These are phyloP conservation scores for Volvariella volvacea DNA, from an alignment of 1,284 basidiomycete genomes.

Conservation along the genomic window DNA sequence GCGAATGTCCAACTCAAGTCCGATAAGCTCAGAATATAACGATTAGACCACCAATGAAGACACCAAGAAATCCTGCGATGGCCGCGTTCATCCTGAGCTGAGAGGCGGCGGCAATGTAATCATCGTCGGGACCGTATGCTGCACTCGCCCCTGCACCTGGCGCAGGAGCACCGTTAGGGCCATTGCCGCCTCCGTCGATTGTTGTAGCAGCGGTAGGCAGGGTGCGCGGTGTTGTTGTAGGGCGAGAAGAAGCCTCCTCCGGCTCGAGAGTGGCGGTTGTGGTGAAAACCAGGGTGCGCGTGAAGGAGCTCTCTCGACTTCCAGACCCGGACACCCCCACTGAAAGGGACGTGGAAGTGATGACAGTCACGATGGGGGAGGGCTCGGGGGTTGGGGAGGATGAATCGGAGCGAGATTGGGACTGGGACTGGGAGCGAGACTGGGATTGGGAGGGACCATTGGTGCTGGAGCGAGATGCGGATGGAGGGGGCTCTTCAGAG, in stretches of 20 bases:
- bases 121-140: slow-evolving; percentile 56
- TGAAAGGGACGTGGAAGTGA: slow-evolving; percentile 29
- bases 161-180: slow-evolving; percentile 25
- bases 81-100: slow-evolving; percentile 35
- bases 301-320: slow-evolving; percentile 30
- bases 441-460: slow-evolving; percentile 6
- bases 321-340: slow-evolving; percentile 24
- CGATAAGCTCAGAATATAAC: slow-evolving; percentile 29
- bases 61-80: slow-evolving; percentile 31
- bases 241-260: too few relatives aligned
- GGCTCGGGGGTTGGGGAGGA: slow-evolving; percentile 10
- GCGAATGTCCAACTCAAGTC: slow-evolving; percentile 3
- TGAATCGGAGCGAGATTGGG: too few relatives aligned
- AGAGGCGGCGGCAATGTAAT: slow-evolving; percentile 52
- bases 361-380: slow-evolving; percentile 21
- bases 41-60: slow-evolving; percentile 39
- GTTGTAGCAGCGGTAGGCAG: slow-evolving; percentile 52
- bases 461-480: background rate
- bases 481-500: background rate
- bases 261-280: slow-evolving; percentile 22
- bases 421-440: slow-evolving; percentile 4
- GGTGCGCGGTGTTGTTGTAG: slow-evolving; percentile 17
- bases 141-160: slow-evolving; percentile 44
- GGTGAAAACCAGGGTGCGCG: slow-evolving; percentile 35
- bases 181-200: slow-evolving; percentile 44